Conservation (phyloP, 345 rosid species). For the Euphorbia peplus region DNA sequence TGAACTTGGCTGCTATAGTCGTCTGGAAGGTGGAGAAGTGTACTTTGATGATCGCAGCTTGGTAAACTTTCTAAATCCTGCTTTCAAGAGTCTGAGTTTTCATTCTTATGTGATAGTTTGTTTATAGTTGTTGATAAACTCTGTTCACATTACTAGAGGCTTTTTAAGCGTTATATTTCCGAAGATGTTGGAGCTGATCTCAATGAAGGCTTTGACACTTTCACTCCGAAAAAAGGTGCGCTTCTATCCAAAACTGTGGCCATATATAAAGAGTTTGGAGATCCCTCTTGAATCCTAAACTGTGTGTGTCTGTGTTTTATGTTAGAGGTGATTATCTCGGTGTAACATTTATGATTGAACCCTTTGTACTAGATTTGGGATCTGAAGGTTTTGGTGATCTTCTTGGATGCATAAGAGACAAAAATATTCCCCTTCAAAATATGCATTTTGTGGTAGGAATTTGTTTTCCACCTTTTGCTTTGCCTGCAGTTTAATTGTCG, state of each 20-base stretch:
- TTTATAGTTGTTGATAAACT: constrained; percentile 10
- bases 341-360: background rate
- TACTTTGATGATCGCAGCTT: constrained; percentile 70
- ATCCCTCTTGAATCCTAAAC: background rate
- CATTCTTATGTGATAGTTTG: constrained; percentile 2
- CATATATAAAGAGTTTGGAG: background rate
- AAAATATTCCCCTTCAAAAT: constrained; percentile 73
- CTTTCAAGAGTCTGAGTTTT: constrained; percentile 9
- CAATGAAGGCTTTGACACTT: constrained; percentile 90
- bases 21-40: constrained; percentile 78
- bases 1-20: constrained; percentile 88
- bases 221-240: constrained; percentile 69
- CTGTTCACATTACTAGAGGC: constrained; percentile 54
- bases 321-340: constrained; percentile 19
- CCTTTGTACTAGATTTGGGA: constrained; percentile 62
- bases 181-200: constrained; percentile 91
- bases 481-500: constrained; percentile 1
- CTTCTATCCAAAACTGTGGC: constrained; percentile 4
- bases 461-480: constrained; percentile 17
- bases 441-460: constrained; percentile 93
- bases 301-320: background rate
- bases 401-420: constrained; percentile 79
- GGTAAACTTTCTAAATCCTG: constrained; percentile 48
- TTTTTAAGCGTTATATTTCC: constrained; percentile 68
- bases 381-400: constrained; percentile 88